Evolutionary conservation across 2,329 filamentous ascomycete species (phyloP), one percentile per base, ranked within the genome.

Genomic region (Xylariales sp.): DNA sequence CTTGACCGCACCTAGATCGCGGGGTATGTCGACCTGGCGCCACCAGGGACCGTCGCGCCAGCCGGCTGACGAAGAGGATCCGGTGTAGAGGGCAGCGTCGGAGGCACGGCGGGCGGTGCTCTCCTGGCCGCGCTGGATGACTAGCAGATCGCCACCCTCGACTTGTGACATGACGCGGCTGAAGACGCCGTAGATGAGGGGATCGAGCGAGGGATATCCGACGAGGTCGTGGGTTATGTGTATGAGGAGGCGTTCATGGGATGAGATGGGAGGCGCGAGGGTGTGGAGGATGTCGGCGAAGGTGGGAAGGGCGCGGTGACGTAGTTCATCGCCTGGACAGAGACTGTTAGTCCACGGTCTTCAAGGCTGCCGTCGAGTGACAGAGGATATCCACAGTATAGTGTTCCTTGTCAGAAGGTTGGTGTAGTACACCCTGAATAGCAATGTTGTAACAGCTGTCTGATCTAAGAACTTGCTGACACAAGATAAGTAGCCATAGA

Each of bases 41-140:
- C 93, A 98, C 93, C 93, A 98, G 3, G 93, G 93, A 0, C 93
- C 93, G 55, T 97, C 91, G 35, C 82, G 85, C 90, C 93, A 98
- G 47, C 86, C 85, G 27, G 76, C 73, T 20, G 71, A 68, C 14
- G 69, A 70, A 38, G 81, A 77, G 19, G 69, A 61, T 19, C 74
- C 63, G 29, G 66, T 66, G 54, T 74, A 60, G 44, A 58, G 76
- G 28, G 74, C 74, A 44, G 71, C 73, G 35, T 85, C 73, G 2
- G 80, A 80, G 31, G 76, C 75, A 31, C 82, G 78, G 33, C 82
- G 82, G 21, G 80, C 81, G 34, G 82, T 78, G 36, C 83, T 87
- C 65, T 97, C 93, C 46, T 88, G 86, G 15, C 93, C 93, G 27
- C 90, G 86, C 66, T 98, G 93, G 46, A 97, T 82, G 42, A 98